These are phyloP conservation scores for Camellia sinensis DNA, from an alignment of 148 eudicot species.

Conservation along the genomic window DNA sequence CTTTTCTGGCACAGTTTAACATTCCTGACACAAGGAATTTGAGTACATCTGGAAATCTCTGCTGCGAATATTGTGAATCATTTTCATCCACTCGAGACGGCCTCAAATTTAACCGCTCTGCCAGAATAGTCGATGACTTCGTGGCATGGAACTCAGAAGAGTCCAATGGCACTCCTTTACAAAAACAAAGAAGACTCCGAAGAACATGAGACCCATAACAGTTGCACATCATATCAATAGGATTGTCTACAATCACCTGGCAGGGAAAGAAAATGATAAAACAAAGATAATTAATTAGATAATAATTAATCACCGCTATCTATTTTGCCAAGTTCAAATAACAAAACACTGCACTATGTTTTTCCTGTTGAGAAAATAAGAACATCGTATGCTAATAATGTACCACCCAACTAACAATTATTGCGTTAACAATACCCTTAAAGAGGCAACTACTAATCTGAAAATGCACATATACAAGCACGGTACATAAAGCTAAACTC, in stretches of 20 bases:
- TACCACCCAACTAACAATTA: neutral
- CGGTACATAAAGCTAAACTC: neutral
- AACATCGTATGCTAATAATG: neutral
- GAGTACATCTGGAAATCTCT: slow-evolving; percentile 71
- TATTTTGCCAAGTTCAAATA: neutral
- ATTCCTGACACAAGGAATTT: slow-evolving; percentile 63
- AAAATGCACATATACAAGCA: neutral
- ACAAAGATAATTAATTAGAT: neutral
- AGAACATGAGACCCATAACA: slow-evolving; percentile 95
- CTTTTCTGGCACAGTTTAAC: slow-evolving; percentile 47
- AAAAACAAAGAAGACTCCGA: slow-evolving; percentile 84
- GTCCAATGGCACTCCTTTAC: slow-evolving; percentile 76
- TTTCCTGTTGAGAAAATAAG: neutral
- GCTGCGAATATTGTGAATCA: slow-evolving; percentile 34
- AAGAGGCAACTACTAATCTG: neutral
- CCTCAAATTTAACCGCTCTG: slow-evolving; percentile 62
- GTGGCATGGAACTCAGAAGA: slow-evolving; percentile 62
- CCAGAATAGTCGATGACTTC: slow-evolving; percentile 58
- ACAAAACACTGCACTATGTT: neutral
- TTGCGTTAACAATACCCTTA: slow-evolving; percentile 1
- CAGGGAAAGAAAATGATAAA: slow-evolving; percentile 15
- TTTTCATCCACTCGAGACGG: slow-evolving; percentile 30
- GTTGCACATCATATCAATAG: slow-evolving; percentile 72
- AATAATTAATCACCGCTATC: neutral
- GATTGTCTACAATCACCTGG: slow-evolving; percentile 65